Evolutionary conservation across 2,329 filamentous ascomycete species (phyloP), one percentile per base, ranked within the genome.

Genomic region (Exophiala xenobiotica): DNA sequence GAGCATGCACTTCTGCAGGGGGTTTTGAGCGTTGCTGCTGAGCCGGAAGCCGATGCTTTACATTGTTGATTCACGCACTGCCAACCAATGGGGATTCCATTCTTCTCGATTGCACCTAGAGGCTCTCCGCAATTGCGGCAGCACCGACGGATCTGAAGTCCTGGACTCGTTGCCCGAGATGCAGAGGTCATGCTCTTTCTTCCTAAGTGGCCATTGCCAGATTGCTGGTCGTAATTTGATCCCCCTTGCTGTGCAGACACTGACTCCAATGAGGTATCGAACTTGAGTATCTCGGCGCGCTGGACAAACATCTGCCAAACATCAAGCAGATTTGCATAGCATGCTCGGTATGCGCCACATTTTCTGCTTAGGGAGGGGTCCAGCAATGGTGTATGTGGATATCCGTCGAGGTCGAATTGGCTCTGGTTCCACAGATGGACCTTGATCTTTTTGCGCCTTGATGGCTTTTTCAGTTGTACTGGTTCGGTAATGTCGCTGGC

Each of bases 321-420:
- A n/a, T 75, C 76, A 3, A 85, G 71, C 49, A 82, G 69, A 41
- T 81, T 70, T 3, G 82, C 79, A 64, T 85, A 85, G 38, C 75
- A 70, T 44, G 71, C 67, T 35, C 80, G 75, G 68, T 83, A 86
- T 2, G 74, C 69, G 5, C 67, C 68, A 58, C 78, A 79, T 37
- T 78, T 68, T 57, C 65, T 67, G 16, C 74, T 71, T 38, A 78
- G 72, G 7, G 68, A 69, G 38, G 70, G 68, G 37, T 81, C 74
- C 4, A 83, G 66, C 16, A 84, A 66, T 9, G 77, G 70, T 14
- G 70, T 65, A 46, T 70, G 70, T 2, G 72, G 65, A 45, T 70
- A 67, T 9, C 71, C 73, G 52, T 80, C 76, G 27, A 57, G 29
- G 35, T 59, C 58, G 57, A 85, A 85, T 27, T 73, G 70, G 49